These are phyloP conservation scores for Termitomyces sp. DNA, from an alignment of 768 basidiomycete species.

Conservation along the genomic window DNA sequence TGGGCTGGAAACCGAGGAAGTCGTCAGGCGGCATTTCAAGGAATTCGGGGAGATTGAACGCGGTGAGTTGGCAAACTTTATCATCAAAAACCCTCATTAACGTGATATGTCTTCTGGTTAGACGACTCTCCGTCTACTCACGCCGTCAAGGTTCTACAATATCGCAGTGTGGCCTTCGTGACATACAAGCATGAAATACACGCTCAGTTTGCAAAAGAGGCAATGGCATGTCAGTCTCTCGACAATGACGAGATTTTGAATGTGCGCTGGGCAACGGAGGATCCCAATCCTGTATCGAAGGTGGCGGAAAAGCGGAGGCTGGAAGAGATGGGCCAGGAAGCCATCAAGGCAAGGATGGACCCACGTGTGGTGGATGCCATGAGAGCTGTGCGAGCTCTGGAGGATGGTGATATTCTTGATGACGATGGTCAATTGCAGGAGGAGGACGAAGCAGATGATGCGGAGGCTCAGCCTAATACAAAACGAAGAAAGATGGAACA, in stretches of 20 bases:
- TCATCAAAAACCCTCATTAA: not conserved
- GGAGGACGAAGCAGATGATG: constrained; percentile 27
- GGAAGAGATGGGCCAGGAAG: constrained; percentile 82
- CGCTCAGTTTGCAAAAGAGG: constrained; percentile 96
- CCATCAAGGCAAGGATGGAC: constrained; percentile 82
- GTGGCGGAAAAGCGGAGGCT: constrained; percentile 80
- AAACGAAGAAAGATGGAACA: constrained; percentile 32
- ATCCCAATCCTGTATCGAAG: constrained; percentile 92
- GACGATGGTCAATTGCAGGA: constrained; percentile 32
- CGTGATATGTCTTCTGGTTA: not conserved
- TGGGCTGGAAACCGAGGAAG: constrained; percentile 88
- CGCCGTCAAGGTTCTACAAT: constrained; percentile 85
- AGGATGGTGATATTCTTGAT: constrained; percentile 65
- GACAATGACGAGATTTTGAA: constrained; percentile 98
- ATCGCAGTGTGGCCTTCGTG: constrained; percentile 95
- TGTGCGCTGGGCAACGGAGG: constrained; percentile 98
- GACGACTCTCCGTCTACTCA: constrained; percentile 25
- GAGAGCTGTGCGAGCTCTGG: constrained; percentile 79
- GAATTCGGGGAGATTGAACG: constrained; percentile 95
- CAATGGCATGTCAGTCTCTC: constrained; percentile 97
- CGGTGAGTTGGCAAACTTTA: constrained; percentile 49
- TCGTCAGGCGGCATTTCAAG: constrained; percentile 87
- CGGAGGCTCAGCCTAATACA: constrained; percentile 30
- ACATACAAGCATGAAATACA: constrained; percentile 84
- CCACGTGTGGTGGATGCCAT: constrained; percentile 88